Conservation (phyloP, 2,329 filamentous ascomycete genomes). For the Aspergillus luchuensis region DNA sequence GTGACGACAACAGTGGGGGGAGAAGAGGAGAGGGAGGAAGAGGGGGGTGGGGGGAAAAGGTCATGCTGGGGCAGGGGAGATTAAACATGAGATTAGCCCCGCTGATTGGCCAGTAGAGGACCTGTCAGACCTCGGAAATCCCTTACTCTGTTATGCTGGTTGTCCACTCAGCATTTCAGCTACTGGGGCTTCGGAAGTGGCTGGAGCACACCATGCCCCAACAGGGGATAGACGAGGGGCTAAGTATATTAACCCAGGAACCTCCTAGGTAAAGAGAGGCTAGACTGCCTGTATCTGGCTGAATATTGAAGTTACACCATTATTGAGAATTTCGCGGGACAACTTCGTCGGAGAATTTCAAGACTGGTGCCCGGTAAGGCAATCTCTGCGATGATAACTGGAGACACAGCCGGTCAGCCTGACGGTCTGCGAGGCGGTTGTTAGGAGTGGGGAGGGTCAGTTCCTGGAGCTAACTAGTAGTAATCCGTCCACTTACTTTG, state of each 20-base stretch:
- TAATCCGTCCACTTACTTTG: no score
- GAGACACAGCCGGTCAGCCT: not conserved
- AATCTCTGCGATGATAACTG: not conserved
- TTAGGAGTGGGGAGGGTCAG: not conserved
- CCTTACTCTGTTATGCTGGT: not conserved
- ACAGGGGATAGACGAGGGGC: not conserved
- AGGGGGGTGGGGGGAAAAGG: not conserved
- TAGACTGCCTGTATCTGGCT: not conserved
- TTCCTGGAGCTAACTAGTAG: not conserved
- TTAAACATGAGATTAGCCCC: slow-evolving; percentile 2
- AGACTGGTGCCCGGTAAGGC: not conserved
- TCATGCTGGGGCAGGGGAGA: slow-evolving; percentile 3
- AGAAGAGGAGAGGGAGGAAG: not conserved
- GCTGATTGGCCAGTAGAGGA: not conserved
- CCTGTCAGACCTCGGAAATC: slow-evolving; percentile 9
- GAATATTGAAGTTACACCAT: not conserved
- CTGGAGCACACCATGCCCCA: slow-evolving; percentile 2
- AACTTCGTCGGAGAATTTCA: not conserved
- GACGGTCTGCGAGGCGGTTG: not conserved
- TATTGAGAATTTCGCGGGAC: not conserved
- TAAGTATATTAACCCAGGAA: slow-evolving; percentile 1
- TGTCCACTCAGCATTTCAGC: not conserved
- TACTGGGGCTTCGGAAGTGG: not conserved
- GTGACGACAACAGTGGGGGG: slow-evolving; percentile 2
- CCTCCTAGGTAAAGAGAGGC: not conserved